Evolutionary conservation across 2,329 filamentous ascomycete genomes (phyloP), one percentile per base, ranked within the genome.

Genomic region (Ambrosiella cleistominuta): DNA sequence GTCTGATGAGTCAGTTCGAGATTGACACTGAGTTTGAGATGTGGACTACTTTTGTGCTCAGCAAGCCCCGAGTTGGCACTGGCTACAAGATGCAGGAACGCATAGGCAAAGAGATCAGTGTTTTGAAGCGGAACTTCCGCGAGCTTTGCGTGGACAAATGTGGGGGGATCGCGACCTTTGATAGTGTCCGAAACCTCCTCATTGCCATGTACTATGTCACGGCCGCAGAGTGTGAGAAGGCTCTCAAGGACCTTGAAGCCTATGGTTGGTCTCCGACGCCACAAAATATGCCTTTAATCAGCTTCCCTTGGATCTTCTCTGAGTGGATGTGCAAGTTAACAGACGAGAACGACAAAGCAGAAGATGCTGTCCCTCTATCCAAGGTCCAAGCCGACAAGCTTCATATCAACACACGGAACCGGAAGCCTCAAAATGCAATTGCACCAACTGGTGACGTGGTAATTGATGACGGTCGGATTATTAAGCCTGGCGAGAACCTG

Each of bases 241-340:
- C 83, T 0, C 68, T 84, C 3, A 68, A 72, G 64, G 0, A 70
- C 68, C 61, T 64, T 68, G 1, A 69, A 69, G 6, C 73, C 67
- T 13, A 56, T 57, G n/a, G 40, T 8, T 35, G 17, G 61, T 69
- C 9, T 40, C 40, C 36, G 19, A 19, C 3, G 60, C 69, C 12
- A 1, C 72, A 72, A 7, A 70, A 72, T 1, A 84, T 89, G 75
- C 91, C 93, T 0, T 72, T 97, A 7, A 93, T 96, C 64, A 93
- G 85, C 60, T 97, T 96, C 64, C 91, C 93, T 0, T 98, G 93
- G 93, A 73, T 97, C 1, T 95, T 97, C 62, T 75, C 82, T 11
- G 75, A 77, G 50, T 78, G 88, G 60, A 73, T 95, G 3, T 83
- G 85, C 1, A 75, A 76, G 53, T 82, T 95, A 64, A 86, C 85